These are phyloP conservation scores for Helminthosporium solani DNA, from an alignment of 2,329 filamentous ascomycete species.

Conservation along the genomic window DNA sequence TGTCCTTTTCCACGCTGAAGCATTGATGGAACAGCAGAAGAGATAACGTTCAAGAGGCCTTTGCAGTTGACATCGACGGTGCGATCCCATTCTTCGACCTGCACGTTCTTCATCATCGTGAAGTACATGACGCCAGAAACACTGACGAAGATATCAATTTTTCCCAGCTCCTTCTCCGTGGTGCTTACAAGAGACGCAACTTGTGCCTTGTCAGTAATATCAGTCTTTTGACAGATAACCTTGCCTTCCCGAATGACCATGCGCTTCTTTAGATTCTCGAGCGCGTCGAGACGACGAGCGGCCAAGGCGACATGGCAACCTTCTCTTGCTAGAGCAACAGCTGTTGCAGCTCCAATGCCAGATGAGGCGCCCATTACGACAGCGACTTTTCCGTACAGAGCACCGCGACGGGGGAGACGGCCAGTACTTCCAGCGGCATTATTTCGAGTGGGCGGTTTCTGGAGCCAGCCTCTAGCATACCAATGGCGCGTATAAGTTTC, in stretches of 20 bases:
- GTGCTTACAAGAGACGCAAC: slow-evolving; percentile 66
- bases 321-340: slow-evolving; percentile 66
- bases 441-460: slow-evolving; percentile 58
- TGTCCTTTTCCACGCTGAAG: slow-evolving; percentile 68
- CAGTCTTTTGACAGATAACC: slow-evolving; percentile 68
- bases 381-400: slow-evolving; percentile 68
- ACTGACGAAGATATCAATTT: slow-evolving; percentile 75
- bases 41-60: slow-evolving; percentile 71
- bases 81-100: slow-evolving; percentile 74
- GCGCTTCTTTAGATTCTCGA: slow-evolving; percentile 66
- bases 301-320: slow-evolving; percentile 72
- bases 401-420: slow-evolving; percentile 54
- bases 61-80: slow-evolving; percentile 88
- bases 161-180: slow-evolving; percentile 63
- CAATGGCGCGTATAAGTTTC: slow-evolving; percentile 79
- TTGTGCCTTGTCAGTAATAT: slow-evolving; percentile 67
- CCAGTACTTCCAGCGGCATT: slow-evolving; percentile 48
- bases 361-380: slow-evolving; percentile 79
- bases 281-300: slow-evolving; percentile 67
- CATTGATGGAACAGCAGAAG: slow-evolving; percentile 70
- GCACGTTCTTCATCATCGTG: slow-evolving; percentile 78
- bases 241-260: slow-evolving; percentile 61
- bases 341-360: slow-evolving; percentile 75
- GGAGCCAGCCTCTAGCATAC: slow-evolving; percentile 76
- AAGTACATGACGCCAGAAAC: slow-evolving; percentile 88